Evolutionary conservation across 176 grass and related monocot species (phyloP), one percentile per base, ranked within the genome.

Genomic region (Aegilops longissima): DNA sequence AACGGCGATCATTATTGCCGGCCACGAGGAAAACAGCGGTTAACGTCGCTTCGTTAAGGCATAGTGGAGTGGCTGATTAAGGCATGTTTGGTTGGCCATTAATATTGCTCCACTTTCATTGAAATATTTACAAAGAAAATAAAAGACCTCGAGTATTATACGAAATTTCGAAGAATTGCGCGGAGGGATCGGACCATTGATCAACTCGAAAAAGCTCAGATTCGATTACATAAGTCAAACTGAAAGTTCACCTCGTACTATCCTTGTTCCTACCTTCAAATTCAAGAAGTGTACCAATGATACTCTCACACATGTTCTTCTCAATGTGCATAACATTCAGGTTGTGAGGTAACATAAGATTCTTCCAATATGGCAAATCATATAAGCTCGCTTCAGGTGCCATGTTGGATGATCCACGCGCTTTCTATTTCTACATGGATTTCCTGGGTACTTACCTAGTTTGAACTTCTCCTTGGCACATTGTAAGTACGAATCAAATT

Each of bases 361-460:
- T 27, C 58, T 68, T 13, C 66, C 64, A 87, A 73, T 81, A 81
- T 16, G 66, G 33, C 6, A 72, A 27, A 35, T 87, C 77, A 80
- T 72, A 80, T 4, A 87, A 73, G 16, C 68, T 81, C 9, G 14
- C 47, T 75, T 88, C 25, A 25, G 44, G 6, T 4, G 68, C 80
- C 70, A 83, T 70, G 34, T 83, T 67, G 42, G n/a, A 35, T 21
- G 3, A 61, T 70, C 38, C 16, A 30, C 66, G 14, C 49, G 7
- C 25, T 78, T 79, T 78, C 36, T 76, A 8, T 70, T 88, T 29
- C n/a, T 82, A 5, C 3, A 47, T 13, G 10, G 12, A 45, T 47
- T 47, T 51, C 13, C 13, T 20, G 17, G 54, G 17, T 58, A 18
- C 17, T 58, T 58, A 5, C 54, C 54, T 58, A 12, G 1, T 58